Base-by-base conservation (phyloP, 2,329 filamentous ascomycete species). In the Blastomyces emzantsi region DNA sequence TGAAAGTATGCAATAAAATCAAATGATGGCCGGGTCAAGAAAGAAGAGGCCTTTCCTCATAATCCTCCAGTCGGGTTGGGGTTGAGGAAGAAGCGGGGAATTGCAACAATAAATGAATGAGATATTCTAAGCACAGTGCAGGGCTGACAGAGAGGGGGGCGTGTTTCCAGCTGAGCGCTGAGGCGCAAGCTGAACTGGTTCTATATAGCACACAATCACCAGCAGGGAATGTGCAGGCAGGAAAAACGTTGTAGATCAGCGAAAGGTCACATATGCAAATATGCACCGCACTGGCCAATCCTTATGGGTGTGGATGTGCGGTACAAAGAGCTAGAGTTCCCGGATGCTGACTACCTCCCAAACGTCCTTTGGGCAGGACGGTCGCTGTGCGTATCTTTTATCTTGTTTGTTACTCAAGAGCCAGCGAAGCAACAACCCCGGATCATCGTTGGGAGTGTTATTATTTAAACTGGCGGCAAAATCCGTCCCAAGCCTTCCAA, bases 11-110 rank as follows among this genome's bases (percentile, higher is more conserved):
- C 43, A 59, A 36, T 41, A 56, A 8, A 51, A 25, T 25, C 54
- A 11, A 33, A 61, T 28, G 60, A 62, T 45, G 30, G 36, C 49
- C 45, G 65, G 57, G 36, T 64, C 61, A 57, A 66, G 61, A 47
- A 63, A 65, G 58, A 66, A 64, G 33, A 60, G 22, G 52, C 6
- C 28, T 15, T 28, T n/a, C 45, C 39, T 28, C 45, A 39, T 33
- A 54, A 28, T 22, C 43, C 22, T 51, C 22, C 22, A 33, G 19
- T 22, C 60, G 39, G 17, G 60, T 28, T 15, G 49, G 58, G 55
- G 47, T 41, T 41, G 51, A 64, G 4, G 67, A 6, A 22, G 49
- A 83, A 39, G 22, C 17, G 36, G 7, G 54, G 54, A 36, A 36
- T 30, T 36, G 45, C 33, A 54, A 45, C 1, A 62, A 25, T n/a